phyloP scores from a whole-genome alignment of 257 asterid species.

The Nicotiana obtusifolia region DNA sequence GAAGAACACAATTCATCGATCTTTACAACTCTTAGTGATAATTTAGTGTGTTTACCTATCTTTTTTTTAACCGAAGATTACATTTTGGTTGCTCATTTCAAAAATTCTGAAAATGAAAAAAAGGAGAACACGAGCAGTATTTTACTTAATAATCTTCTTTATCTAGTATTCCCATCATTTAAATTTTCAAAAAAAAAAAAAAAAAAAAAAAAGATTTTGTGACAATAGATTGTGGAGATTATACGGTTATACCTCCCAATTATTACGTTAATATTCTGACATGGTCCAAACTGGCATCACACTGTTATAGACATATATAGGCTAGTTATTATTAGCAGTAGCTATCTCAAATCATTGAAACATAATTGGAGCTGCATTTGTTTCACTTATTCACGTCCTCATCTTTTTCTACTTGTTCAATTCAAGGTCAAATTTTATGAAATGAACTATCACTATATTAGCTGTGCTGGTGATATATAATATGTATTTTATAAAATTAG shows the following conservation, averaged over 20 bases:
- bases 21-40: neutral
- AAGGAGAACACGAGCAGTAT: neutral
- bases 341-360: no score
- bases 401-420: neutral
- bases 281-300: neutral
- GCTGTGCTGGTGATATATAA: no score
- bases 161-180: neutral
- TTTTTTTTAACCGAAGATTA: no score
- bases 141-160: neutral
- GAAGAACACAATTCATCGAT: no score
- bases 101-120: neutral
- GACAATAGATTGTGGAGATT: no score
- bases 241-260: no score
- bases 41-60: neutral
- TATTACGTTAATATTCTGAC: neutral
- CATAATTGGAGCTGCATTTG: neutral
- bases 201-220: neutral
- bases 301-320: neutral
- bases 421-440: neutral
- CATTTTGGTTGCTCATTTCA: neutral
- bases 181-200: neutral
- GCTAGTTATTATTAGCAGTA: neutral
- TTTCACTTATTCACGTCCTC: neutral
- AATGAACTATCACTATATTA: neutral
- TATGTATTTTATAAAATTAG: no score